Base-by-base conservation (phyloP, 805 yeast genomes). In the Barnettozyma populi region DNA sequence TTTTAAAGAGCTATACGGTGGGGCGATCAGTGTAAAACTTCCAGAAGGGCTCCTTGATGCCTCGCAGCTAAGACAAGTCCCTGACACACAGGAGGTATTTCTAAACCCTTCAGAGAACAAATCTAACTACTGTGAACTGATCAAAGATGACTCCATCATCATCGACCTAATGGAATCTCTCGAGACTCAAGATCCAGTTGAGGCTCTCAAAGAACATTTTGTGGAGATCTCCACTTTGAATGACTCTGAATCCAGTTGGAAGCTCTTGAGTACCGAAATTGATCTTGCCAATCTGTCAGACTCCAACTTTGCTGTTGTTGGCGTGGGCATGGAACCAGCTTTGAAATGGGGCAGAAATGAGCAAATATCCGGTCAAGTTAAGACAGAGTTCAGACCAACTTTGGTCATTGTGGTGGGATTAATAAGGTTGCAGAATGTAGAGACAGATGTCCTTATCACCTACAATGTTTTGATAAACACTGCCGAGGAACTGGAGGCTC, bases 41-140 rank as follows among this genome's bases (percentile, higher is more conserved):
- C 96, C 96, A 0, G 48, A 55, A 1, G 77, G 76, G 0, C 72
- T 84, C 43, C 60, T 84, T 2, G 97, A 94, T 64, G 97, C 90
- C 0, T 84, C 96, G 1, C 64, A 71, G 34, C 62, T 90, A 43
- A 71, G 99, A 48, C 87, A 87, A 51, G 79, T 94, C 3, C 98
- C 99, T 0, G 97, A 94, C 59, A 82, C 90, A 1, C 98, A 94
- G 62, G 99, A 92, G 63, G 97, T 92, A 23, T 94, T 77, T 63
- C 79, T 90, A 3, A 74, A 74, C 44, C 58, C 65, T 13, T 56
- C 69, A 7, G 63, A 64, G 7, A 62, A 62, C 16, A 50, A 51
- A 4, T 41, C 66, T 13, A 67, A 62, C 38, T 69, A 57, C 61
- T 70, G 53, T 42, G 56, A 52, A 43, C 59, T 72, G 41, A 64